Percentiles rank a stretch among this genome's conserved stretches.
These are phyloP conservation scores for Senecio squalidus DNA, from an alignment of 140 eudicot species.

Conservation along the genomic window DNA sequence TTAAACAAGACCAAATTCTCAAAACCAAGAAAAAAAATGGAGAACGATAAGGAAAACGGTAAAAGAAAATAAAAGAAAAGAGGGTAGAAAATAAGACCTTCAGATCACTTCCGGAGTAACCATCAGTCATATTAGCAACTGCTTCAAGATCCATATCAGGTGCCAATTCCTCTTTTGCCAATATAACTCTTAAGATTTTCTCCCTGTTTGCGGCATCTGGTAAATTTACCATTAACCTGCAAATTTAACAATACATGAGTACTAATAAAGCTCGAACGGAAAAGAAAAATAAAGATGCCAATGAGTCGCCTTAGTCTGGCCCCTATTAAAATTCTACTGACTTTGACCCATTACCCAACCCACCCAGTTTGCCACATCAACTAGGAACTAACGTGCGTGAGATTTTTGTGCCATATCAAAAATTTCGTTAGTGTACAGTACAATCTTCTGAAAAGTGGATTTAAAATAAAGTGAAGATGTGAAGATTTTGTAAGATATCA, in stretches of 20 bases:
- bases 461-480: not conserved
- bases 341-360: not conserved
- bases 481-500: not conserved
- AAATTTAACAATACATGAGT: not conserved
- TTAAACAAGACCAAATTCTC: not conserved
- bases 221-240: slow-evolving; percentile 89
- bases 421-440: not conserved
- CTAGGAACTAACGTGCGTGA: not conserved
- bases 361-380: not conserved
- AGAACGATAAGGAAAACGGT: not conserved
- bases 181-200: slow-evolving; percentile 68
- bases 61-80: not conserved
- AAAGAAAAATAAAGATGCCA: too few relatives aligned
- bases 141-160: slow-evolving; percentile 74
- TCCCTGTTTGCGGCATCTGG: slow-evolving; percentile 82
- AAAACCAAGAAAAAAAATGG: not conserved
- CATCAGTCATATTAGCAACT: slow-evolving; percentile 84
- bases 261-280: too few relatives aligned
- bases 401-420: not conserved
- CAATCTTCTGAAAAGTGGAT: not conserved
- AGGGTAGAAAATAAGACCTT: slow-evolving; percentile 43
- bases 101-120: slow-evolving; percentile 90
- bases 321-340: not conserved
- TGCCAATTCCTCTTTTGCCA: slow-evolving; percentile 77
- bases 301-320: too few relatives aligned